Percentiles rank a stretch among this genome's conserved stretches.
phyloP scores from a whole-genome alignment of 2,329 filamentous ascomycete species.

The Dactylonectria macrodidyma region DNA sequence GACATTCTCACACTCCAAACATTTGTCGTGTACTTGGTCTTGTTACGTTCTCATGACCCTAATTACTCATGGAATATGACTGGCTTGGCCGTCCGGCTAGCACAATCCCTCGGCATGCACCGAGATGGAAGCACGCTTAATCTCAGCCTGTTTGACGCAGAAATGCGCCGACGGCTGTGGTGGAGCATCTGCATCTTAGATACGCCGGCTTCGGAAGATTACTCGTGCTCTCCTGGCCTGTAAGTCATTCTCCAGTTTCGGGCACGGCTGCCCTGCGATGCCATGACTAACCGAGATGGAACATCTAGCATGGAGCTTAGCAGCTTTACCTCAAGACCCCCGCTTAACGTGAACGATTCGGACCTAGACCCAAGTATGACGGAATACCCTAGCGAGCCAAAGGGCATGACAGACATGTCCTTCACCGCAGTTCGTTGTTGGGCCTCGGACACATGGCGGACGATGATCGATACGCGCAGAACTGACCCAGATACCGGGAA shows the following conservation, averaged over 20 bases:
- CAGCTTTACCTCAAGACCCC: conserved; percentile 21
- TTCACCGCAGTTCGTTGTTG: conserved; percentile 27
- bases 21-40: conserved; percentile 22
- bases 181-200: conserved; percentile 29
- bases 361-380: conserved; percentile 22
- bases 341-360: conserved; percentile 24
- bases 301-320: conserved; percentile 24
- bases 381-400: conserved; percentile 20
- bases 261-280: neutral
- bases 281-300: neutral
- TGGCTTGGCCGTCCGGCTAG: conserved; percentile 18
- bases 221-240: conserved; percentile 21
- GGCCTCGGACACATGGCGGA: conserved; percentile 27
- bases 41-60: conserved; percentile 22
- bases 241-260: conserved; percentile 1
- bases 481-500: conserved; percentile 17
- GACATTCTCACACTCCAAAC: conserved; percentile 26
- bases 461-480: conserved; percentile 28
- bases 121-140: conserved; percentile 25
- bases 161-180: conserved; percentile 29
- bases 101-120: conserved; percentile 27
- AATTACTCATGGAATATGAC: conserved; percentile 25
- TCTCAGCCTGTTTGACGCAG: conserved; percentile 23
- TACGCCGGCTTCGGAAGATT: conserved; percentile 25
- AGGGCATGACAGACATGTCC: conserved; percentile 28